These are phyloP conservation scores for Sordaria brevicollis DNA, from an alignment of 495 filamentous ascomycete genomes.

Conservation along the genomic window DNA sequence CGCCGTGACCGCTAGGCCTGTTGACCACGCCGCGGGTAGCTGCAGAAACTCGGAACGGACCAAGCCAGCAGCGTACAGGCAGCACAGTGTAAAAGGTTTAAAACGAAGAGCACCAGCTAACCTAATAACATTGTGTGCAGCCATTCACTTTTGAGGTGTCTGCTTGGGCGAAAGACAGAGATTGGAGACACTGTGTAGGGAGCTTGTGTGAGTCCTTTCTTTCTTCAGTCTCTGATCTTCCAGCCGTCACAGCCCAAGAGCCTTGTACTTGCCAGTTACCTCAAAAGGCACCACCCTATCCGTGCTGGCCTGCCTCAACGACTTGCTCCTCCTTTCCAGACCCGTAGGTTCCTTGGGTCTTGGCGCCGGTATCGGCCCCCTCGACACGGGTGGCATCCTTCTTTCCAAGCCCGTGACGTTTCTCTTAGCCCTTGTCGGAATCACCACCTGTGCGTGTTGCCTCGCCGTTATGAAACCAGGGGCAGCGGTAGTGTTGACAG, in stretches of 20 bases:
- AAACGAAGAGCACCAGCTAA: background rate
- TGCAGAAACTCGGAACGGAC: background rate
- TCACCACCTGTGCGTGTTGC: background rate
- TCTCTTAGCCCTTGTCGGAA: background rate
- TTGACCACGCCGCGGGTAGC: background rate
- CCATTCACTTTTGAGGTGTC: background rate
- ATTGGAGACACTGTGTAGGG: no score
- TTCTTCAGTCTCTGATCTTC: background rate
- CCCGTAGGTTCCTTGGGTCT: background rate
- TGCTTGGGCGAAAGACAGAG: no score
- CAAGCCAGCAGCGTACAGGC: background rate
- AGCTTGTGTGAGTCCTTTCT: no score
- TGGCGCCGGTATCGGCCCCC: background rate
- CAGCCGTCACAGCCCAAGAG: conserved; percentile 14
- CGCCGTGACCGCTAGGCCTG: no score
- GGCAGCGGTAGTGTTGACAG: background rate
- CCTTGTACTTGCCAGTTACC: conserved; percentile 18
- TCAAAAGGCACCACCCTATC: conserved; percentile 2
- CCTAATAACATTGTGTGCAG: background rate
- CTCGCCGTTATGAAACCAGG: background rate
- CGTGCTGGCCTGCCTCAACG: background rate
- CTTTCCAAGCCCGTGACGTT: background rate
- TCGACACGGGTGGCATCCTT: background rate
- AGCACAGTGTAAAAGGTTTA: background rate
- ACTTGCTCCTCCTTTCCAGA: conserved; percentile 1